Base-by-base conservation (phyloP, 169 alveolate species). In the Plasmodium falciparum region DNA sequence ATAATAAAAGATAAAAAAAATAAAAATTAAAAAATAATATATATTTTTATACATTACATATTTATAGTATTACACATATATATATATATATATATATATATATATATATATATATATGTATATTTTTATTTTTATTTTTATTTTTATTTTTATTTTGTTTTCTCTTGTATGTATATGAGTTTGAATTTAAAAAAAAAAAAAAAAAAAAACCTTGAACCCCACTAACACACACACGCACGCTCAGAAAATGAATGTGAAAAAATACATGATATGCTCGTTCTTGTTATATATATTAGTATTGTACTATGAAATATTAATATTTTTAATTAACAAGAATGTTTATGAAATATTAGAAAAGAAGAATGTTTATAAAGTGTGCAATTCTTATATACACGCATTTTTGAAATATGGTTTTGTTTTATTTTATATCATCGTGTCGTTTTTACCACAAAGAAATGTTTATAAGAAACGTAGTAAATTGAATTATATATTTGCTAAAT, bases 401-500 rank as follows among this genome's bases (percentile, higher is more conserved):
- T 67, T 80, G 17, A 80, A 80, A 45, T 24, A 80, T 56, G 90
- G 90, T 0, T 80, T 80, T 50, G 83, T 80, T 52, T 54, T 43
- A 29, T 15, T 80, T 12, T 80, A 80, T 65, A 15, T 80, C 1
- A 7, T 49, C 17, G 70, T 80, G 2, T 43, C 83, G 12, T 67
- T 80, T 33, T 17, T 26, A 43, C 90, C 90, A 12, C 17, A 20
- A 29, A 80, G 45, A 54, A 56, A 80, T 80, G 90, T 56, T 6
- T 80, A 80, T 50, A 8, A 54, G 61, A 80, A 80, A 17, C 83
- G 73, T 45, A 80, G 83, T 22, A 54, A 69, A 58, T 58, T n/a
- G 4, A 80, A 80, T 69, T 80, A 80, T 49, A 24, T 80, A 7
- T 80, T 80, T 56, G 90, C 90, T 6, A 80, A 80, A 80, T 33